A percentile compares a stretch with the other conserved stretches of the same genome.
phyloP scores from a whole-genome alignment of 441 rosid genomes.

The Viola pubescens region DNA sequence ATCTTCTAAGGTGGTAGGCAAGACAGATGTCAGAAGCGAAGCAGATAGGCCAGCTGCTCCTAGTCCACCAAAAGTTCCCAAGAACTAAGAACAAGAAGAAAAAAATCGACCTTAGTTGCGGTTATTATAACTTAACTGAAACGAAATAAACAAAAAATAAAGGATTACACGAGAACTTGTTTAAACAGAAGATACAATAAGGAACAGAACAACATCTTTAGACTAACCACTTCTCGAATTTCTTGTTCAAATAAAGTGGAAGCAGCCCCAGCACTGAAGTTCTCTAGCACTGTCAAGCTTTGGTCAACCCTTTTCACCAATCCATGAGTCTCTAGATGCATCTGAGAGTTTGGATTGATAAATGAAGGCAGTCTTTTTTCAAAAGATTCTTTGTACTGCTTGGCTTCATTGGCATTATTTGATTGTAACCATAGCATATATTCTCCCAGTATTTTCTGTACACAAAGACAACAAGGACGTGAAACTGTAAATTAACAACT shows the following conservation, averaged over 20 bases:
- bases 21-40: constrained; percentile 79
- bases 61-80: constrained; percentile 78
- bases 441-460: constrained; percentile 64
- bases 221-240: constrained; percentile 78
- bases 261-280: constrained; percentile 48
- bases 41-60: constrained; percentile 93
- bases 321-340: constrained; percentile 38
- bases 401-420: constrained; percentile 51
- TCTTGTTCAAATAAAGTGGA: constrained; percentile 65
- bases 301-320: constrained; percentile 36
- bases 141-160: not conserved
- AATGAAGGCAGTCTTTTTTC: constrained; percentile 60
- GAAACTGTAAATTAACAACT: constrained; percentile 1
- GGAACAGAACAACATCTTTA: not conserved
- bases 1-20: constrained; percentile 78
- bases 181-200: not conserved
- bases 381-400: constrained; percentile 58
- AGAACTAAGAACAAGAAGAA: constrained; percentile 38
- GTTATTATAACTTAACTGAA: not conserved
- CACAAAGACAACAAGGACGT: constrained; percentile 18
- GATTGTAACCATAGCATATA: constrained; percentile 62
- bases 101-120: constrained; percentile 17
- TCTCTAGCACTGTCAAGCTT: constrained; percentile 52
- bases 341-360: constrained; percentile 28
- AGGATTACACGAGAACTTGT: not conserved